These are phyloP conservation scores for Hordeum pubiflorum DNA, from an alignment of 202 grass and related monocot genomes.

Conservation along the genomic window DNA sequence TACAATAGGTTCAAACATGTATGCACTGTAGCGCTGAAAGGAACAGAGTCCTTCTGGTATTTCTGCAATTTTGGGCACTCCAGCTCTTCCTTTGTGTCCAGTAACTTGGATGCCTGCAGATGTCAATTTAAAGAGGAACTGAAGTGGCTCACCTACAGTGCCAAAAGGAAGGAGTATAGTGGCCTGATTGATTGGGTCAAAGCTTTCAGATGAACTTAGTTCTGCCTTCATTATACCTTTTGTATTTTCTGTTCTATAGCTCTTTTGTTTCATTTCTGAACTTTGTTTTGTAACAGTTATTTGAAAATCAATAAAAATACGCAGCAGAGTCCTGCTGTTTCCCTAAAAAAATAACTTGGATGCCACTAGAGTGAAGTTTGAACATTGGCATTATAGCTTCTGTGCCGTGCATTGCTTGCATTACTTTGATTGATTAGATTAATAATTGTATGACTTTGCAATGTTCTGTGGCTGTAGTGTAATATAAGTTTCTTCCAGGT, in stretches of 20 bases:
- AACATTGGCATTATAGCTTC: not conserved
- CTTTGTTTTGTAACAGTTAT: too few relatives aligned
- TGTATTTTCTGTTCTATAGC: too few relatives aligned
- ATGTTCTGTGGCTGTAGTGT: not conserved
- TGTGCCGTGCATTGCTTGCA: not conserved
- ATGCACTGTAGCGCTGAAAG: not conserved
- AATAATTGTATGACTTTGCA: not conserved
- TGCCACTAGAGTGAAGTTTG: not conserved
- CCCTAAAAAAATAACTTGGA: not conserved
- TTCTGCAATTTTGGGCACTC: not conserved
- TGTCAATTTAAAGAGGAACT: too few relatives aligned
- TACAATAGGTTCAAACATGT: not conserved
- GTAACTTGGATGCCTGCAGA: too few relatives aligned
- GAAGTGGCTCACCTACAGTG: too few relatives aligned
- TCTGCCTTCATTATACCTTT: too few relatives aligned
- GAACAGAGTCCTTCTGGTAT: not conserved
- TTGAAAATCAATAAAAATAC: too few relatives aligned
- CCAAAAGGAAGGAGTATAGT: too few relatives aligned
- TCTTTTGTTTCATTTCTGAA: too few relatives aligned
- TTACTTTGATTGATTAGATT: not conserved
- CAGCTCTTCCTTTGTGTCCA: not conserved
- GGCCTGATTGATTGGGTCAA: too few relatives aligned
- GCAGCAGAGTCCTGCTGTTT: too few relatives aligned
- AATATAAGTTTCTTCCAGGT: constrained; percentile 35
- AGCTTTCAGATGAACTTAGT: too few relatives aligned